These are phyloP conservation scores for Solanum stenotomum DNA, from an alignment of 257 asterid genomes.

Conservation along the genomic window DNA sequence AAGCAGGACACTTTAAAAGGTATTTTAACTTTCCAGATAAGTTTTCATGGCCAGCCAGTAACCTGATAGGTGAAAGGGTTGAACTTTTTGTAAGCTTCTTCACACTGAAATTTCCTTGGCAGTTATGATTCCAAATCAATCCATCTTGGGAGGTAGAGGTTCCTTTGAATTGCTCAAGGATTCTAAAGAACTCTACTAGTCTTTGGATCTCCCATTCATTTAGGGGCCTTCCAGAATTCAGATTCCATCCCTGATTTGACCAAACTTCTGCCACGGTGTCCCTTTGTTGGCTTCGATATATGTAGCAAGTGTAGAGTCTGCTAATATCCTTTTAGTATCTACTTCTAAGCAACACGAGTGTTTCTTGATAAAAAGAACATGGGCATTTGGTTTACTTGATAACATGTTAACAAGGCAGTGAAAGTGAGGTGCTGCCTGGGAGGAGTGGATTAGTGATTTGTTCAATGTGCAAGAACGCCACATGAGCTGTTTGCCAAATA, in stretches of 20 bases:
- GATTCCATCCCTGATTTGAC: not conserved
- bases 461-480: not conserved
- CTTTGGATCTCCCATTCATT: not conserved
- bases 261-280: not conserved
- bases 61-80: too few relatives aligned
- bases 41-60: too few relatives aligned
- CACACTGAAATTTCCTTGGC: too few relatives aligned
- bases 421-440: not conserved
- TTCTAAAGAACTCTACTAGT: not conserved
- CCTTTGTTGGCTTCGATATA: not conserved
- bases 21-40: too few relatives aligned
- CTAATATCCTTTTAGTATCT: not conserved
- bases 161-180: too few relatives aligned
- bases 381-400: not conserved
- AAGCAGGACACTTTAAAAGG: too few relatives aligned
- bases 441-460: not conserved
- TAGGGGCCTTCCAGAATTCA: not conserved
- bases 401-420: not conserved
- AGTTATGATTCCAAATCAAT: too few relatives aligned
- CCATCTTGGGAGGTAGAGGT: too few relatives aligned
- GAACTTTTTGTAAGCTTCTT: too few relatives aligned
- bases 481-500: not conserved
- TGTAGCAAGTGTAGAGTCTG: not conserved
- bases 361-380: not conserved
- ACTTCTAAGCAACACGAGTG: not conserved